Base-by-base conservation (phyloP, 768 basidiomycete species). In the Gymnopilus dilepis region DNA sequence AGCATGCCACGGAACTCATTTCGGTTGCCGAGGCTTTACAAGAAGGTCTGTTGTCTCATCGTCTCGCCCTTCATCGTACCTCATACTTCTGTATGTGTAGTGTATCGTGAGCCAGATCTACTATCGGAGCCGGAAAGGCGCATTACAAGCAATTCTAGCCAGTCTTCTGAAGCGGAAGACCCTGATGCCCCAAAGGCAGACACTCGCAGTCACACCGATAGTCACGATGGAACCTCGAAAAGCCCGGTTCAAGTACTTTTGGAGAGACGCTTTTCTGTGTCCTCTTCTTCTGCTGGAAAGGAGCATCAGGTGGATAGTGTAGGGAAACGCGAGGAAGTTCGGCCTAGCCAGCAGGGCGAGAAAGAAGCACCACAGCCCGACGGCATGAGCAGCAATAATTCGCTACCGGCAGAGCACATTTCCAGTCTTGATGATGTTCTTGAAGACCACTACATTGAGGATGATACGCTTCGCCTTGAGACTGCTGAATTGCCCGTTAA, bases 41-140 rank as follows among this genome's bases (percentile, higher is more conserved):
- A 19, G 50, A 60, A 63, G 66, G 65, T 63, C 48, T 53, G 58
- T 54, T 37, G 22, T 34, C 6, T 48, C 22, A 19, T 6, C 15
- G 8, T 17, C 8, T 2, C n/a, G n/a, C 30, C 5, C 41, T 9
- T 33, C 22, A 42, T 53, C 9, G 22, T 34, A 17, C 22, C 37
- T 51, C 38, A 53, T 33, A 7, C 24, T 4, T 6, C 41, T 13
- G 26, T 30, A 13, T 12, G 4, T 15, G n/a, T 9, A 56, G 42
- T n/a, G 28, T 15, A 24, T 31, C 26, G 26, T 26, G 55, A 45
- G 11, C 15, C 21, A 6, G 55, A 43, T 30, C 11, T 6, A 31
- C 38, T 22, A 1, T 45, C 40, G 31, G 56, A 47, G 17, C 40
- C 6, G 22, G 30, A 58, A 30, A 28, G 9, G 21, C 12, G 26